These are phyloP conservation scores for Sapria himalayana DNA, from an alignment of 345 rosid genomes.

Conservation along the genomic window DNA sequence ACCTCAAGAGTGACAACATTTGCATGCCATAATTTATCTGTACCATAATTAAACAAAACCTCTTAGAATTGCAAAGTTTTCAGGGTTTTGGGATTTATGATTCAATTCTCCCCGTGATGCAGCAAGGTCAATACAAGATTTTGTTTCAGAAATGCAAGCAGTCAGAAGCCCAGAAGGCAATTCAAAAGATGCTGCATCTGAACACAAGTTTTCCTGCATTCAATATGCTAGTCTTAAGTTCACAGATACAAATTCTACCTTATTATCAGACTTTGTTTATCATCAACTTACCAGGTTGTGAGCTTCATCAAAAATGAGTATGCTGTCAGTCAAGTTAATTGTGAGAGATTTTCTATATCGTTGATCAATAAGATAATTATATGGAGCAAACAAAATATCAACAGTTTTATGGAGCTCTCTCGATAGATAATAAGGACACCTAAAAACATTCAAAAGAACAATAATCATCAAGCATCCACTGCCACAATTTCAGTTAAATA, in stretches of 20 bases:
- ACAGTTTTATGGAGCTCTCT: slow-evolving; percentile 72
- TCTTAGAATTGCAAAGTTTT: slow-evolving; percentile 79
- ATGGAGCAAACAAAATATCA: slow-evolving; percentile 78
- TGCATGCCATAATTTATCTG: too few relatives aligned
- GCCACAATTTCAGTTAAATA: slow-evolving; percentile 3
- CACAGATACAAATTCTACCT: neutral
- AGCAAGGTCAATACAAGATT: slow-evolving; percentile 59
- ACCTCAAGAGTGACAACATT: too few relatives aligned
- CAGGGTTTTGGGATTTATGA: slow-evolving; percentile 59
- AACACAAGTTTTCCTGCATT: slow-evolving; percentile 74
- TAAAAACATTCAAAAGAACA: slow-evolving; percentile 15
- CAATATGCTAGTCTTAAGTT: neutral
- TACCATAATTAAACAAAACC: too few relatives aligned
- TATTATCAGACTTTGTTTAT: slow-evolving; percentile 1
- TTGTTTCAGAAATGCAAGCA: slow-evolving; percentile 80
- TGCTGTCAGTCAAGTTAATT: slow-evolving; percentile 40
- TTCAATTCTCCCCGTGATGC: slow-evolving; percentile 32
- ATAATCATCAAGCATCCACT: slow-evolving; percentile 8
- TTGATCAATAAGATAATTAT: slow-evolving; percentile 74
- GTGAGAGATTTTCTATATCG: slow-evolving; percentile 40
- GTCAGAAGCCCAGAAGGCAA: slow-evolving; percentile 52
- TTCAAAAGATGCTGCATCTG: slow-evolving; percentile 94
- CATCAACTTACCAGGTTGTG: slow-evolving; percentile 70
- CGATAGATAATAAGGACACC: slow-evolving; percentile 77
- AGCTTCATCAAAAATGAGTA: slow-evolving; percentile 90